Evolutionary conservation across 139 green algal genomes (phyloP).

Genomic region (Eudorina sp.): DNA sequence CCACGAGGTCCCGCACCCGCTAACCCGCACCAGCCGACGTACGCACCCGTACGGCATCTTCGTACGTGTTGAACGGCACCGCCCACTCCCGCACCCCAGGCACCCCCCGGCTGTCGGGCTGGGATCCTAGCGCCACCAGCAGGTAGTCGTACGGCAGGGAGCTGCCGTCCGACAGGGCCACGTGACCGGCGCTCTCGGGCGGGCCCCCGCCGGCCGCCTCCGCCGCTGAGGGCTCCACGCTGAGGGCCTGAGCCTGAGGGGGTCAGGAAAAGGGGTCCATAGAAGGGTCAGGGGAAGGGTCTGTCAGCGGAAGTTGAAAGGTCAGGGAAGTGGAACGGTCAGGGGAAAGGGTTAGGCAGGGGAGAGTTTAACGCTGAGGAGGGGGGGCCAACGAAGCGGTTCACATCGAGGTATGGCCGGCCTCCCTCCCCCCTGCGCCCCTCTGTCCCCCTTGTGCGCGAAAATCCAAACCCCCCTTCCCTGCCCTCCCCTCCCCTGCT

Average conservation of each 20-base stretch:
- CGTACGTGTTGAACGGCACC: conserved; percentile 84
- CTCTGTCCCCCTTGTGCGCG: too few relatives aligned
- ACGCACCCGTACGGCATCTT: conserved; percentile 77
- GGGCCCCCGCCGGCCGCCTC: not conserved
- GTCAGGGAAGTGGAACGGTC: too few relatives aligned
- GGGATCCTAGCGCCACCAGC: conserved; percentile 87
- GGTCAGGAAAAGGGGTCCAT: too few relatives aligned
- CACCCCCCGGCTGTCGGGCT: conserved; percentile 70
- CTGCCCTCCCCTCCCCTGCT: not conserved
- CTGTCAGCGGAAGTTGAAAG: too few relatives aligned
- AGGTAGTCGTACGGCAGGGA: conserved; percentile 91
- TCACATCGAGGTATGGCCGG: too few relatives aligned
- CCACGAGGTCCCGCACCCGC: too few relatives aligned
- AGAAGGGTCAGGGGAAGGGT: too few relatives aligned
- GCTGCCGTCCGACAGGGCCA: conserved; percentile 71
- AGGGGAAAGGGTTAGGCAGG: too few relatives aligned
- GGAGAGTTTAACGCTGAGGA: too few relatives aligned
- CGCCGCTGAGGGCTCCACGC: not conserved
- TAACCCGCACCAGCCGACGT: too few relatives aligned
- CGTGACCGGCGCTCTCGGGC: conserved; percentile 63
- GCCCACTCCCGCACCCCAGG: conserved; percentile 88
- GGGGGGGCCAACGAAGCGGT: too few relatives aligned
- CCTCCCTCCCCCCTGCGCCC: too few relatives aligned
- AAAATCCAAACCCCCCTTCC: not conserved
- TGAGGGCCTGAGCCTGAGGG: conserved; percentile 44